Conservation (phyloP, 441 rosid species). For the Erodium moschatum region DNA sequence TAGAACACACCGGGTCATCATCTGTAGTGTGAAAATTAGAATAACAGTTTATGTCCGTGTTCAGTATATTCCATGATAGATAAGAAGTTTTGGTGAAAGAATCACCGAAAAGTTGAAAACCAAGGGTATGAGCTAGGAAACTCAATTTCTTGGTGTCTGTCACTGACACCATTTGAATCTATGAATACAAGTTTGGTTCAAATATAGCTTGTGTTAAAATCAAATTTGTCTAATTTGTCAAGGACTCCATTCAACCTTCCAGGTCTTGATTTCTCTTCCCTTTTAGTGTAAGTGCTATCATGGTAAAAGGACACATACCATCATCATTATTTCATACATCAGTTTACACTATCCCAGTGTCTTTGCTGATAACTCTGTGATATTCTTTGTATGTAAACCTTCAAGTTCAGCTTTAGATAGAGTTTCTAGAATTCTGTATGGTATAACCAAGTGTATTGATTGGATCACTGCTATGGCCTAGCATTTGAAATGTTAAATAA, state of each 20-base stretch:
- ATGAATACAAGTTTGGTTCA: not conserved
- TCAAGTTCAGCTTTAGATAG: not conserved
- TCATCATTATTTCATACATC: not conserved
- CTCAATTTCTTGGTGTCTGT: not conserved
- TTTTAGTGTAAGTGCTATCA: not conserved
- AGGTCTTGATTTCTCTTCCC: not conserved
- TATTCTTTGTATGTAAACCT: not conserved
- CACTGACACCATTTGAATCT: not conserved
- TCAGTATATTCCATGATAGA: not conserved
- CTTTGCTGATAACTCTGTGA: not conserved
- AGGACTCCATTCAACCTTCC: not conserved
- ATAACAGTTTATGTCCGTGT: too few relatives aligned
- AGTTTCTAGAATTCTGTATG: not conserved
- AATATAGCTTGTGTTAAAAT: not conserved
- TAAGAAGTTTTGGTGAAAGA: not conserved
- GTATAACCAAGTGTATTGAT: not conserved
- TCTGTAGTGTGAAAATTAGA: too few relatives aligned
- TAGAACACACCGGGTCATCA: too few relatives aligned
- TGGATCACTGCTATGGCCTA: not conserved
- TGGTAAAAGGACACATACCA: not conserved
- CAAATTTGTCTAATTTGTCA: not conserved
- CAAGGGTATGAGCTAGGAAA: not conserved
- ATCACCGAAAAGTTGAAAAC: not conserved
- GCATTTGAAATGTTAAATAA: not conserved
- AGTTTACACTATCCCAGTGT: not conserved